Conservation (phyloP, 2,329 filamentous ascomycete species). For the Dactylonectria estremocensis region DNA sequence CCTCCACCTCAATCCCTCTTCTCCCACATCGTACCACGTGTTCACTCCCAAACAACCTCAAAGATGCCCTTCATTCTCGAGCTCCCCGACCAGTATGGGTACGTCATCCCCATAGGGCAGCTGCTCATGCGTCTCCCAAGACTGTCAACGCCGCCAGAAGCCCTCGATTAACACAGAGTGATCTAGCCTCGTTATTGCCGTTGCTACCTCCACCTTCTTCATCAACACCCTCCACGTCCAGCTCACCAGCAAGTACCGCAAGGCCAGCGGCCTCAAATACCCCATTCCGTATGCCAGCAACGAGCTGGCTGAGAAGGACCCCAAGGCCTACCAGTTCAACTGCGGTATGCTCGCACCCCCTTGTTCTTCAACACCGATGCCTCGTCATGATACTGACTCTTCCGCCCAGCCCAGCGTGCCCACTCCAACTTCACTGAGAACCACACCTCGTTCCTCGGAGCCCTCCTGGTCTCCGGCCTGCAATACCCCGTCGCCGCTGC, state of each 20-base stretch:
- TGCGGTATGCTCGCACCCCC: constrained; percentile 61
- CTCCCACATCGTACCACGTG: constrained; percentile 17
- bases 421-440: constrained; percentile 78
- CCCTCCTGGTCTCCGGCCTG: constrained; percentile 70
- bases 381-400: constrained; percentile 21
- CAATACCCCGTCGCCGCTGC: constrained; percentile 67
- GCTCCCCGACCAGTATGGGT: constrained; percentile 68
- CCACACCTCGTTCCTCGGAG: constrained; percentile 66
- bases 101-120: constrained; percentile 44
- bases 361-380: neutral
- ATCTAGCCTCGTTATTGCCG: constrained; percentile 73
- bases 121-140: neutral
- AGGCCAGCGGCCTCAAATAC: constrained; percentile 68
- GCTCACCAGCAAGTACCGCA: constrained; percentile 66
- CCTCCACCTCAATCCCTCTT: neutral
- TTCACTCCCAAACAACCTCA: constrained; percentile 23
- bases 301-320: constrained; percentile 69
- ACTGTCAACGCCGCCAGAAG: neutral
- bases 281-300: constrained; percentile 70
- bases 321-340: constrained; percentile 72
- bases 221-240: constrained; percentile 68
- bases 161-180: neutral
- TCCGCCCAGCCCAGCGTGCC: constrained; percentile 67
- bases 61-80: constrained; percentile 62
- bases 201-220: constrained; percentile 70